Base-by-base conservation (phyloP, 2,329 filamentous ascomycete species). In the Clonostachys chloroleuca region DNA sequence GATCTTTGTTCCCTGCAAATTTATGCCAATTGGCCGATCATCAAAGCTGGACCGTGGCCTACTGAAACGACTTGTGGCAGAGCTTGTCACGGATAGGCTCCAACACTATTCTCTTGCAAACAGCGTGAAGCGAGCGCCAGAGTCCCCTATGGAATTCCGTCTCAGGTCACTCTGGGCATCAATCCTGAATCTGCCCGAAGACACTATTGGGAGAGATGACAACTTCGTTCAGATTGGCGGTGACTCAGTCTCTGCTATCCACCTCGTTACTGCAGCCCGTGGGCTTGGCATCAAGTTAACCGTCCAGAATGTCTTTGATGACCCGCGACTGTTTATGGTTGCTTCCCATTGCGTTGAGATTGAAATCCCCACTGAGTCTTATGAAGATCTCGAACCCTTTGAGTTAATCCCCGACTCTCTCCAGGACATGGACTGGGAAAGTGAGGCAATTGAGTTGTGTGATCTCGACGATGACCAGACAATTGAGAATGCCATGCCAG, bases 401-500 rank as follows among this genome's bases (percentile, higher is more conserved):
- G 35, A 20, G 10, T 17, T 46, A 13, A 6, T 46, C 20, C 44
- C 44, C 5, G 16, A 46, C 16, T 18, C 39, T 5, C 18, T 35
- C 16, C 12, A 33, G 6, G 8, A 46, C 6, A 40, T n/a, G n/a
- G 14, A 42, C 10, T 18, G 36, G 17, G 13, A 24, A 12, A 8
- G 12, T 34, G 44, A 40, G 24, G 44, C 44, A 6, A 9, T 16
- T 17, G 30, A 40, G 17, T 37, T 40, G 34, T 46, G 45, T 35
- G 37, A 17, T 12, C 39, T 46, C 12, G 17, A 16, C n/a, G 39
- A n/a, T 33, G 24, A 13, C 1, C 12, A 46, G 6, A 33, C 12
- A 10, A 46, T 46, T 18, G 45, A 61, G 34, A 67, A 74, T 46
- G 51, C 64, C 1, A 72, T 66, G 41, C 69, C 69, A 7, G 70